Percentiles rank a stretch among this genome's conserved stretches.
These are phyloP conservation scores for Diplodia corticola DNA, from an alignment of 2,329 filamentous ascomycete species.

Conservation along the genomic window DNA sequence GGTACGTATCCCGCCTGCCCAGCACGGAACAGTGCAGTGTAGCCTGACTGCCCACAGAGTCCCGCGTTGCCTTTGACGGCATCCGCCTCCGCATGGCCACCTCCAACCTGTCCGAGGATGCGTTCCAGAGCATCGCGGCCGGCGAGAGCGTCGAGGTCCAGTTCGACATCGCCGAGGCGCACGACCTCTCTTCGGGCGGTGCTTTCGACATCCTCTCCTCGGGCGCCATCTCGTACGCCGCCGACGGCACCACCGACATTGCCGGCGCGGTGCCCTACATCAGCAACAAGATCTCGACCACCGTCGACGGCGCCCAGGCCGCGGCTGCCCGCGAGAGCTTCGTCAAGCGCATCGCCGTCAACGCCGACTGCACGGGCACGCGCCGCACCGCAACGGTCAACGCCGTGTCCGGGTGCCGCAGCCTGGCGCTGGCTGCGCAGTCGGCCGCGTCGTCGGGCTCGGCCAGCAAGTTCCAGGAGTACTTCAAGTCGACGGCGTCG, in stretches of 20 bases:
- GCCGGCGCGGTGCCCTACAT: constrained; percentile 57
- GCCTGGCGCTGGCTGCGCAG: constrained; percentile 56
- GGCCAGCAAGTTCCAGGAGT: constrained; percentile 53
- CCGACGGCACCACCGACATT: constrained; percentile 54
- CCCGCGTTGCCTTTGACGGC: constrained; percentile 54
- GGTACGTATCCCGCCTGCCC: constrained; percentile 46
- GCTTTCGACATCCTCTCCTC: constrained; percentile 51
- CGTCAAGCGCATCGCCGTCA: constrained; percentile 35
- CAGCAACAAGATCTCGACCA: constrained; percentile 60
- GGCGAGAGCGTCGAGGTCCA: constrained; percentile 53
- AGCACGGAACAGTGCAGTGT: not conserved
- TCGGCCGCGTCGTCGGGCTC: constrained; percentile 52
- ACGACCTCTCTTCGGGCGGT: constrained; percentile 56
- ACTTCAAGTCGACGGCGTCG: constrained; percentile 62
- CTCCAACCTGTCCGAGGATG: constrained; percentile 49
- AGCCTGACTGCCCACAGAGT: constrained; percentile 33
- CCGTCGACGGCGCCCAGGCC: constrained; percentile 59
- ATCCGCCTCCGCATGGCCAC: constrained; percentile 52
- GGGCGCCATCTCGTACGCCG: constrained; percentile 59
- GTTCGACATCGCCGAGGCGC: constrained; percentile 58
- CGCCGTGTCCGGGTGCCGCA: constrained; percentile 57
- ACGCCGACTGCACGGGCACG: constrained; percentile 56
- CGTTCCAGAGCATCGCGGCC: constrained; percentile 52
- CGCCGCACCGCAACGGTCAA: constrained; percentile 48
- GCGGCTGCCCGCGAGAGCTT: constrained; percentile 51